Evolutionary conservation across 352 stramenopile species (phyloP).

Genomic region (Phytopythium oedochilum): DNA sequence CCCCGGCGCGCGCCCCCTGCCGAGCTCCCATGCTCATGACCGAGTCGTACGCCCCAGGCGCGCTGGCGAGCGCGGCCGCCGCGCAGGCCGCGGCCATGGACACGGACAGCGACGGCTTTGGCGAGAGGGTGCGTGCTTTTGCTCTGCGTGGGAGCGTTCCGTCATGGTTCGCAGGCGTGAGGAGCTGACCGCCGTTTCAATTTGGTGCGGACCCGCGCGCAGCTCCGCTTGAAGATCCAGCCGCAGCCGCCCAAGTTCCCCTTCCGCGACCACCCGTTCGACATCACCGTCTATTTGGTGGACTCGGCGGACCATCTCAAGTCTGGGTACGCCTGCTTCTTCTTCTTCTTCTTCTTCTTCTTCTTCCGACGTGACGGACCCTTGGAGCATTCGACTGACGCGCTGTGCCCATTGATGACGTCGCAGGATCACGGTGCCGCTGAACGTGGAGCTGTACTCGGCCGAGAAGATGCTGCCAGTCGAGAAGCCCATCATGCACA

Average conservation of each 20-base stretch:
- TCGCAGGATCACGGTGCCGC: conserved; percentile 53
- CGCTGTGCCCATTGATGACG: neutral
- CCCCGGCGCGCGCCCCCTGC: neutral
- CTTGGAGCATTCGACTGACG: neutral
- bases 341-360: too few species aligned
- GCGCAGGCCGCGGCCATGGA: conserved; percentile 30
- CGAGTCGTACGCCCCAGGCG: conserved; percentile 40
- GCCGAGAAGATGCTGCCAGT: conserved; percentile 82
- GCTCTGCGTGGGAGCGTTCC: neutral
- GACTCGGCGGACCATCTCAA: conserved; percentile 77
- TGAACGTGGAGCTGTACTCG: conserved; percentile 80
- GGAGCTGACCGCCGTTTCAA: neutral
- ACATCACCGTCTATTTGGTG: conserved; percentile 86
- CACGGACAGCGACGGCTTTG: conserved; percentile 45
- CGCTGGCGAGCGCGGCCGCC: conserved; percentile 15
- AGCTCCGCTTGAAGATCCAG: conserved; percentile 82
- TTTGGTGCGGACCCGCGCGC: neutral
- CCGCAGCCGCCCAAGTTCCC: conserved; percentile 81
- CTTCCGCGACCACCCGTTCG: conserved; percentile 82
- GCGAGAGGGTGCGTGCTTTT: conserved; percentile 34
- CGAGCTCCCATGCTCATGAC: conserved; percentile 57
- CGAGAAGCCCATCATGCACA: conserved; percentile 73
- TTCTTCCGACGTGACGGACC: neutral
- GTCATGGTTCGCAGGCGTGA: neutral
- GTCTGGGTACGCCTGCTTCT: conserved; percentile 38